Conservation (phyloP, 768 basidiomycete species). For the Boletus rex-veris region DNA sequence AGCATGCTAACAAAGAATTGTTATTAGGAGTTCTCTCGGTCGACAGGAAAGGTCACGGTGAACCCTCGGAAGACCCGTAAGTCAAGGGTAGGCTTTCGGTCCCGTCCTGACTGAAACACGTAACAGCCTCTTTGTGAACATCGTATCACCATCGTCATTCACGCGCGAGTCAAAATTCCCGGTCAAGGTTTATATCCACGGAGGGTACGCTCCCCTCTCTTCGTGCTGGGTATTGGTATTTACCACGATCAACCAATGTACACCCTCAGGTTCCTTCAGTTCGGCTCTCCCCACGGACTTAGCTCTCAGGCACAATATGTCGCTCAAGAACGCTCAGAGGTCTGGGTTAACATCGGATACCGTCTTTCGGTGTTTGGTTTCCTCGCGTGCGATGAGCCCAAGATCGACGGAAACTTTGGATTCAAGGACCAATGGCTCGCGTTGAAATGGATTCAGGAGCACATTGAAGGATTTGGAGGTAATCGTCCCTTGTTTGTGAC, state of each 20-base stretch:
- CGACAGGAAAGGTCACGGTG: no score
- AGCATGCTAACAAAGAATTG: no score
- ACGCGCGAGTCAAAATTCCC: slow-evolving; percentile 47
- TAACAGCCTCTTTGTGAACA: slow-evolving; percentile 60
- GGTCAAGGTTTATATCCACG: slow-evolving; percentile 75
- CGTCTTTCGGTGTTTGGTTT: slow-evolving; percentile 77
- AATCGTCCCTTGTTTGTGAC: background rate
- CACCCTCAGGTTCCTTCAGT: slow-evolving; percentile 62
- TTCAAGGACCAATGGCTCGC: slow-evolving; percentile 85
- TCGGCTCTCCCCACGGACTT: slow-evolving; percentile 68
- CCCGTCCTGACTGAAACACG: background rate
- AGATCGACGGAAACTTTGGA: slow-evolving; percentile 69
- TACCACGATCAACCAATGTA: no score
- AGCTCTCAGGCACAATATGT: slow-evolving; percentile 63
- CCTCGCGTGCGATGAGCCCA: slow-evolving; percentile 60
- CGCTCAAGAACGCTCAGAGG: slow-evolving; percentile 58
- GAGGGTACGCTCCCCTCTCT: slow-evolving; percentile 47
- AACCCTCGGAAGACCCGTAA: slow-evolving; percentile 51
- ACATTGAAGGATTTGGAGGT: slow-evolving; percentile 71
- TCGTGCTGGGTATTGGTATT: background rate
- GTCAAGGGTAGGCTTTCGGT: background rate
- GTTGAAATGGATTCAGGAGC: slow-evolving; percentile 65
- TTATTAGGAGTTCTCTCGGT: slow-evolving; percentile 32
- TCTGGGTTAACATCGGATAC: slow-evolving; percentile 78
- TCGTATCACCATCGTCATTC: slow-evolving; percentile 50